Conservation (phyloP, 768 basidiomycete genomes). For the Russula emetica region DNA sequence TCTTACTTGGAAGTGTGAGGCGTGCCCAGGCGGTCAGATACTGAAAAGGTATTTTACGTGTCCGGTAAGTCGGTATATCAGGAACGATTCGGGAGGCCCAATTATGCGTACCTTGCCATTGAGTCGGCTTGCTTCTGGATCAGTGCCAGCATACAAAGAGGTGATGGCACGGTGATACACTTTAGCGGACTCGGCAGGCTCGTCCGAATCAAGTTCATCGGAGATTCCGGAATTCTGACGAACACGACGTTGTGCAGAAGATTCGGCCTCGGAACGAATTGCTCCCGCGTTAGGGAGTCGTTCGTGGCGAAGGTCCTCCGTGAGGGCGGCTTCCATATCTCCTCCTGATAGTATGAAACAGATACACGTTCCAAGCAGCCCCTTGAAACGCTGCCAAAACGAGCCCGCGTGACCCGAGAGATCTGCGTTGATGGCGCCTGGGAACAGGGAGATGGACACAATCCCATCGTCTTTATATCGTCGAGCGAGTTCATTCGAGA, state of each 20-base stretch:
- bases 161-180: slow-evolving; percentile 10
- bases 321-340: not conserved
- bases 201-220: no score
- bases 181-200: not conserved
- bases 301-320: not conserved
- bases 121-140: not conserved
- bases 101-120: slow-evolving; percentile 16
- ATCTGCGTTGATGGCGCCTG: slow-evolving; percentile 1
- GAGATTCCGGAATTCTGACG: no score
- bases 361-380: not conserved
- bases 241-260: no score
- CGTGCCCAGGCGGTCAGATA: slow-evolving; percentile 25
- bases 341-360: not conserved
- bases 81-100: not conserved
- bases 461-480: not conserved
- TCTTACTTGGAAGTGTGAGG: slow-evolving; percentile 9
- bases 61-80: not conserved
- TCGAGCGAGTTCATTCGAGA: not conserved
- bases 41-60: not conserved
- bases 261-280: no score
- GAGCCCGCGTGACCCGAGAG: not conserved
- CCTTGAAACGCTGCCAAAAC: not conserved
- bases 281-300: fast-evolving
- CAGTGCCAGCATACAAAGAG: slow-evolving; percentile 9
- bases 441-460: slow-evolving; percentile 3